A percentile compares a stretch with the other conserved stretches of the same genome.
Conservation (phyloP, 2,329 filamentous ascomycete species). For the Lecanicillium sp. region DNA sequence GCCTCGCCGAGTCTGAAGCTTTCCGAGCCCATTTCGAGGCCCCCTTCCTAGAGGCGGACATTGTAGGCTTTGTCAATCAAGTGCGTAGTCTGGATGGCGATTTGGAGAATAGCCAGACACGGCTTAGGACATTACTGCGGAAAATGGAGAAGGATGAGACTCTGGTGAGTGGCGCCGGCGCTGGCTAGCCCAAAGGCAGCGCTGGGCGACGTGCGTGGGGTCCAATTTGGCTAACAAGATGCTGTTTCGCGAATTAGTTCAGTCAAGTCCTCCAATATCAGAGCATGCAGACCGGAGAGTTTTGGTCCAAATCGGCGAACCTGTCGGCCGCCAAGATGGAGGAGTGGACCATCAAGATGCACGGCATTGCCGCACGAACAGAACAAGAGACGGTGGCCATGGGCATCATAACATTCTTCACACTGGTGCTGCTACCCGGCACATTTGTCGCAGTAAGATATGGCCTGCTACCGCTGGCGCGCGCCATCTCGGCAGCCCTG, state of each 20-base stretch:
- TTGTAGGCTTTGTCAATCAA: too few species aligned
- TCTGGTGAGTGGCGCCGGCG: too few species aligned
- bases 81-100: too few species aligned
- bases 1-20: too few species aligned
- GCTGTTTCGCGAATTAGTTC: constrained; percentile 11
- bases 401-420: constrained; percentile 22
- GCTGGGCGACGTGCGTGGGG: too few species aligned
- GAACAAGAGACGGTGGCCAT: constrained; percentile 31
- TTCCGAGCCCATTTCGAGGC: too few species aligned
- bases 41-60: too few species aligned
- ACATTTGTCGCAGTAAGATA: constrained; percentile 21
- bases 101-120: too few species aligned
- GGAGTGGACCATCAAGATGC: constrained; percentile 32
- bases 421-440: constrained; percentile 21
- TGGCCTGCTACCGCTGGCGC: constrained; percentile 1
- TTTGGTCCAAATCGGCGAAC: constrained; percentile 15
- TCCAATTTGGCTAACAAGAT: too few species aligned
- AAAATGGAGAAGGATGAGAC: too few species aligned
- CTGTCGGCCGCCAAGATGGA: background rate
- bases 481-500: background rate
- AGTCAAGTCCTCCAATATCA: constrained; percentile 15
- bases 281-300: constrained; percentile 13
- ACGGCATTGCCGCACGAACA: constrained; percentile 43
- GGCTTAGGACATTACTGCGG: too few species aligned
- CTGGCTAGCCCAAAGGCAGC: too few species aligned